Evolutionary conservation across 2,329 filamentous ascomycete genomes (phyloP), one percentile per base, ranked within the genome.

Genomic region (Colletotrichum horii): DNA sequence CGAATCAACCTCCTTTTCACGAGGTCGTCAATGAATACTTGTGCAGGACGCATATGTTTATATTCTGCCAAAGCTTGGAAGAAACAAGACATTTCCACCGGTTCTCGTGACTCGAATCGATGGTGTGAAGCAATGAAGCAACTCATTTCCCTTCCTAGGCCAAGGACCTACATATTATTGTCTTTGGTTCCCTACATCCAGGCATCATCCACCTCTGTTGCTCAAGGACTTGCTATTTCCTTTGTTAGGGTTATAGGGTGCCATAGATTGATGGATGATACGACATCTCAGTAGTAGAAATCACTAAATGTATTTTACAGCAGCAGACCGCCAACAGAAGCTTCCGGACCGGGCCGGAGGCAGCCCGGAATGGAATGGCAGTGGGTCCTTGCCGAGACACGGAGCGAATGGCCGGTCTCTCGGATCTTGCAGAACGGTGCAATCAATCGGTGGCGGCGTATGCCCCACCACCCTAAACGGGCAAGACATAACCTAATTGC

Each of bases 341-440:
- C 30, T 16, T 12, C 24, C 12, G 28, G 48, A 6, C 24, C 32
- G 66, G 30, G 24, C 38, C 65, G 9, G n/a, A 30, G 30, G 8
- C 36, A 52, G 14, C 2, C 52, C 36, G 34, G 52, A 28, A 3
- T 43, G 34, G 52, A 28, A 3, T 43, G 55, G 24, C 34, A 16
- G 48, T 61, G 71, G 71, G 48, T 19, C 30, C 16, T 19, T 15
- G 58, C 71, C 34, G 61, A 66, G 61, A 32, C 36, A 48, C 72
- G 72, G 72, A 24, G 52, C 72, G 66, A 65, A 73, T 16, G 52
- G 28, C 55, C 48, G 30, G 34, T 61, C 26, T 0, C 24, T 60
- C 19, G 62, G 11, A 55, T 22, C 36, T 12, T 22, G 24, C n/a
- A 19, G 16, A 4, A 8, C n/a, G n/a, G n/a, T n/a, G n/a, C 16